phyloP scores from a whole-genome alignment of 257 asterid genomes.

The Plectranthus barbatus region DNA sequence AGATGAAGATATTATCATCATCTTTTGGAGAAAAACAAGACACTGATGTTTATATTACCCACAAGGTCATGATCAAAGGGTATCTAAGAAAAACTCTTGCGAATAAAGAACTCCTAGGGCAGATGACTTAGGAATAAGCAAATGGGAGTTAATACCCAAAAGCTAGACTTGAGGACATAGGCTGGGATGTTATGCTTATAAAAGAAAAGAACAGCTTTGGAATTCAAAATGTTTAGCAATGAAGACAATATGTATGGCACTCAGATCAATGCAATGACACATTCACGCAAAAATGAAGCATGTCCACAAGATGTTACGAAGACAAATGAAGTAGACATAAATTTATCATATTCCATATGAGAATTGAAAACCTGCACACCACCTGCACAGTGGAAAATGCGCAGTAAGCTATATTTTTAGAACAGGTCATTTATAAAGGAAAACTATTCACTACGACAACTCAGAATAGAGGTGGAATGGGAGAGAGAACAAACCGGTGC shows the following conservation, averaged over 20 bases:
- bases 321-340: conserved; percentile 9
- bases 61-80: too few species aligned
- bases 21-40: too few species aligned
- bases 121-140: too few species aligned
- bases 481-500: conserved; percentile 53
- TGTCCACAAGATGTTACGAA: conserved; percentile 5
- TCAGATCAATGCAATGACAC: not conserved
- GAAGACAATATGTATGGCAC: not conserved
- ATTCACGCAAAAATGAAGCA: conserved; percentile 18
- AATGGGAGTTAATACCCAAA: not conserved
- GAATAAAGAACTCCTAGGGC: too few species aligned
- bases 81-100: not conserved
- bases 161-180: not conserved
- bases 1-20: too few species aligned
- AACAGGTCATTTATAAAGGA: conserved; percentile 7
- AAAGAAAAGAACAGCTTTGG: not conserved
- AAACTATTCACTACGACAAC: not conserved
- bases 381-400: conserved; percentile 99
- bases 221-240: not conserved
- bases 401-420: conserved; percentile 52
- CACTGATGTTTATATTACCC: too few species aligned
- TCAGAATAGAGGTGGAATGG: not conserved
- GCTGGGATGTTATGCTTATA: not conserved
- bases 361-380: conserved; percentile 88
- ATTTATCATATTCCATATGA: conserved; percentile 55